Percentiles rank a stretch among this genome's conserved stretches.
Conservation (phyloP, 2,329 filamentous ascomycete genomes). For the Fusarium sp. region DNA sequence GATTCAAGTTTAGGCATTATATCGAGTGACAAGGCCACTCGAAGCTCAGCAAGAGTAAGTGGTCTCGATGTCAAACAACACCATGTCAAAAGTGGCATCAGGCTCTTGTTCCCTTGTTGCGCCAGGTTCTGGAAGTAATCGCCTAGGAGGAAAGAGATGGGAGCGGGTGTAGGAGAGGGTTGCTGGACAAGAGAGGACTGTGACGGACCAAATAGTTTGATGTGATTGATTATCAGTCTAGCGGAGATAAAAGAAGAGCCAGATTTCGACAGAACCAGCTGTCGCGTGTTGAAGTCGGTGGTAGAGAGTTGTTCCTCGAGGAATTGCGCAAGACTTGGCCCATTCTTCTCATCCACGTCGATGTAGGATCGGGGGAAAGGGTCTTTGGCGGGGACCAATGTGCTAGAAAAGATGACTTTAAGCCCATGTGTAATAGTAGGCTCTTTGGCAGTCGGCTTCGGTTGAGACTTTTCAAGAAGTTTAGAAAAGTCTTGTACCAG, state of each 20-base stretch:
- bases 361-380: not conserved
- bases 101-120: not conserved
- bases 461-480: not conserved
- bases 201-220: not conserved
- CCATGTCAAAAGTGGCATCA: not conserved
- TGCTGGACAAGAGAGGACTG: constrained; percentile 7
- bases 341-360: constrained; percentile 2
- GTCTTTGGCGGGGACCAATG: not conserved
- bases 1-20: not conserved
- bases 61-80: not conserved
- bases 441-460: not conserved
- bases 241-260: not conserved
- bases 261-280: not conserved
- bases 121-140: constrained; percentile 10
- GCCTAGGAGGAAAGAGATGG: not conserved
- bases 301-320: not conserved
- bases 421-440: not conserved
- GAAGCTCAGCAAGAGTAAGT: not conserved
- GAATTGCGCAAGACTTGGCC: not conserved
- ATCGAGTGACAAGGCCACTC: not conserved
- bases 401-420: not conserved
- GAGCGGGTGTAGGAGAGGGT: not conserved
- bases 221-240: not conserved
- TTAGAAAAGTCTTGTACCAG: constrained; percentile 10
- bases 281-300: not conserved